A percentile compares a stretch with the other conserved stretches of the same genome.
Conservation (phyloP, 257 asterid genomes). For the Solanum sejunctum region DNA sequence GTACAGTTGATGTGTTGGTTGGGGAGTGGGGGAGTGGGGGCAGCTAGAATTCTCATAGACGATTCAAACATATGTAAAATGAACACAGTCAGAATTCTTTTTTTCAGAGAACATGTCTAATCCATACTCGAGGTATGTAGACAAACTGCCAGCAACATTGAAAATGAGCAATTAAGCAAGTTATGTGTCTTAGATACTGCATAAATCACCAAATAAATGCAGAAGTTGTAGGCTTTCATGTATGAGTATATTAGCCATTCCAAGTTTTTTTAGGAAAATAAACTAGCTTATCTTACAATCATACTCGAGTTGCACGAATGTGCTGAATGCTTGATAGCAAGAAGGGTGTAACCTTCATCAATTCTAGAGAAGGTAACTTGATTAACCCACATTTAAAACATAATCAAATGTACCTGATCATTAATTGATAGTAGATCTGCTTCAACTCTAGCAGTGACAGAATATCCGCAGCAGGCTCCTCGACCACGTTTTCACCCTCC, state of each 20-base stretch:
- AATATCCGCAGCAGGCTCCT: constrained; percentile 90
- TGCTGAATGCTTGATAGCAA: neutral
- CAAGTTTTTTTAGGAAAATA: neutral
- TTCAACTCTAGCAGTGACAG: constrained; percentile 83
- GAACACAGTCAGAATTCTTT: neutral
- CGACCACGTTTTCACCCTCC: constrained; percentile 78
- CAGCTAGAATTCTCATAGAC: neutral
- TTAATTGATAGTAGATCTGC: constrained; percentile 81
- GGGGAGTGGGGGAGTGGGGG: no score
- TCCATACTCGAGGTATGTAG: neutral
- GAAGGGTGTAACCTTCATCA: neutral
- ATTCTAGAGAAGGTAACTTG: neutral
- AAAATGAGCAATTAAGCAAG: neutral
- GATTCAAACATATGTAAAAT: neutral
- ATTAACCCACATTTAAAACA: neutral
- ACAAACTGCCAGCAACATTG: neutral
- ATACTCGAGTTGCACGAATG: neutral
- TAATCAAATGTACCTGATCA: constrained; percentile 58
- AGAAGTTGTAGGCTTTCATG: neutral
- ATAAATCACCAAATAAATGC: neutral
- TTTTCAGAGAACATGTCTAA: neutral
- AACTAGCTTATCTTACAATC: neutral
- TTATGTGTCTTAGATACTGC: neutral
- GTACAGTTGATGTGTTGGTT: neutral
- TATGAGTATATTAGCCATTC: neutral